Evolutionary conservation across 2,329 filamentous ascomycete genomes (phyloP), one percentile per base, ranked within the genome.

Genomic region (Exophiala bonariae): DNA sequence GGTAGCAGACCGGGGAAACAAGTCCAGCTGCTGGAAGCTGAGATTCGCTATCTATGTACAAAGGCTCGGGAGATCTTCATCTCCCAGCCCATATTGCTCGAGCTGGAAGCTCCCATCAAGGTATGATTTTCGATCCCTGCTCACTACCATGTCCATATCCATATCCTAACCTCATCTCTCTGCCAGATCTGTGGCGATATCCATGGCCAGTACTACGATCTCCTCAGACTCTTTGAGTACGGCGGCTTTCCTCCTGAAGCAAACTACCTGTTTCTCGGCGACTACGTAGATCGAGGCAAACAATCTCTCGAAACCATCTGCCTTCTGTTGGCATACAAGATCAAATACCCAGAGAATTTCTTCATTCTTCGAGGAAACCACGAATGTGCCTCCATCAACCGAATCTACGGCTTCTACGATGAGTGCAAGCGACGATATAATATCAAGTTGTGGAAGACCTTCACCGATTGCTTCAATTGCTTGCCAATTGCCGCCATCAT

Each of bases 271-370:
- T 99, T 99, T 81, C 87, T 99, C 41, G 93, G 93, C 61, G 93
- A 99, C 69, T 99, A 99, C 66, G 93, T 99, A 63, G 93, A 99
- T 71, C 86, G 93, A 77, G 93, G 93, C 76, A 97, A 99, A 80
- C 93, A 99, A 75, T 96, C 92, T 30, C 85, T 99, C 44, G 93
- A 99, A 79, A 97, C 93, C 59, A 97, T 99, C 73, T 96, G 90
- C 76, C 79, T 99, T 56, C 81, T 99, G 47, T 82, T 99, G 41
- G 90, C 90, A 55, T 99, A 97, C 83, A 99, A 99, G 83, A 95
- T 99, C 82, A 97, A 97, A 78, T 97, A 96, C 70, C 93, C 93
- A 39, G 93, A 99, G 76, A 99, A 99, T 78, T 97, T 99, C 77
- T 99, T 99, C 79, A 87, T 99, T 59, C 83, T 99, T 50, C 89